Conservation (phyloP, 163 green algal species). For the Scenedesmus sp. region DNA sequence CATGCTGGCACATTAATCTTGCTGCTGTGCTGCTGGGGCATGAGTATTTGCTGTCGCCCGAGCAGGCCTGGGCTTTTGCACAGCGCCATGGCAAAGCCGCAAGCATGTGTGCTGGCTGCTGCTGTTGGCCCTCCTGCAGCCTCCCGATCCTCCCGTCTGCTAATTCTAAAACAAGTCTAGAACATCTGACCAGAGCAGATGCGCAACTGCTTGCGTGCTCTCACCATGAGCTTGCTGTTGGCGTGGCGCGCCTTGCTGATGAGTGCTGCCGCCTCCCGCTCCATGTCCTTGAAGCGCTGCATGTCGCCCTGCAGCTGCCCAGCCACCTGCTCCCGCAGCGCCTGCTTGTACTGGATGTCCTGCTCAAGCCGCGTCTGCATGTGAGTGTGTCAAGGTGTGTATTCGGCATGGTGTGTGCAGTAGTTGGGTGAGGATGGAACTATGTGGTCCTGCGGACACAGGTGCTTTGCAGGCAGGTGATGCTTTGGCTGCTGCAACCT, state of each 20-base stretch:
- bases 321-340: slow-evolving; percentile 19
- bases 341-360: slow-evolving; percentile 41
- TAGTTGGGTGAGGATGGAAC: background rate
- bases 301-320: slow-evolving; percentile 30
- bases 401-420: background rate
- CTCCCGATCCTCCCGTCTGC: too few relatives aligned
- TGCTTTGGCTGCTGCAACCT: background rate
- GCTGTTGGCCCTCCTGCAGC: background rate
- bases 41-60: too few relatives aligned
- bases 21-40: too few relatives aligned
- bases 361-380: slow-evolving; percentile 17
- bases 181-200: background rate
- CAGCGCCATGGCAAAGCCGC: too few relatives aligned
- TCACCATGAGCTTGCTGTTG: slow-evolving; percentile 49
- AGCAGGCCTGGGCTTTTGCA: too few relatives aligned
- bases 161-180: too few relatives aligned
- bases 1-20: too few relatives aligned
- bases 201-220: background rate
- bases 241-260: slow-evolving; percentile 36
- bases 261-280: slow-evolving; percentile 42
- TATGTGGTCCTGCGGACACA: too few relatives aligned
- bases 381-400: background rate
- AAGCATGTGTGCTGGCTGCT: background rate
- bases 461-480: background rate
- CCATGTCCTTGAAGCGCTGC: slow-evolving; percentile 39